Percentiles rank a stretch among this genome's conserved stretches.
Evolutionary conservation across 2,329 filamentous ascomycete species (phyloP).

Genomic region (Rhynchosporium graminicola): DNA sequence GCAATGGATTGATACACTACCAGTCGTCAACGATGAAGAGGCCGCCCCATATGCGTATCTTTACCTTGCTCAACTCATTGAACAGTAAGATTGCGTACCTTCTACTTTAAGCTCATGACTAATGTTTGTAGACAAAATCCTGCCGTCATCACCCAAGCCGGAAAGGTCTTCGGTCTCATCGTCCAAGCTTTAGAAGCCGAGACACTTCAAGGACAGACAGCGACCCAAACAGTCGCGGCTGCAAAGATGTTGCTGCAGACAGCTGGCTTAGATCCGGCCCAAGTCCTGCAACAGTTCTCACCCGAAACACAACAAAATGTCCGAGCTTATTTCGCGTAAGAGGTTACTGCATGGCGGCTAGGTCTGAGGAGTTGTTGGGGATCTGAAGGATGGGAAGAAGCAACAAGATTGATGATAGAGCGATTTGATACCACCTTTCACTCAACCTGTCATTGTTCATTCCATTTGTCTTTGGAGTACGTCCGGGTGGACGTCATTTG

Average conservation of each 20-base stretch:
- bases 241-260: constrained; percentile 76
- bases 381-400: constrained; percentile 15
- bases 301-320: constrained; percentile 81
- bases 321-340: constrained; percentile 73
- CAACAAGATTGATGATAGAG: constrained; percentile 31
- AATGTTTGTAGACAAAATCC: constrained; percentile 73
- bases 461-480: constrained; percentile 26
- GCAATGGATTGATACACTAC: constrained; percentile 90
- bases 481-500: constrained; percentile 27
- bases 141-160: constrained; percentile 73
- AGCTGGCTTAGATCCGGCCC: constrained; percentile 73
- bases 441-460: constrained; percentile 17
- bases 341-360: constrained; percentile 2
- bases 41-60: constrained; percentile 94
- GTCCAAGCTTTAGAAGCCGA: constrained; percentile 89
- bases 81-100: constrained; percentile 69
- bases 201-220: constrained; percentile 82
- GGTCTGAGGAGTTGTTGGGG: constrained; percentile 14
- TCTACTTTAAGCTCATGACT: constrained; percentile 33
- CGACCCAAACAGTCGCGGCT: constrained; percentile 71
- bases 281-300: constrained; percentile 72
- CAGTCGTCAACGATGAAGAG: constrained; percentile 93
- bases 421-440: constrained; percentile 38
- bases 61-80: constrained; percentile 87
- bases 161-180: constrained; percentile 81